Evolutionary conservation across 2,329 filamentous ascomycete species (phyloP).

Genomic region (Talaromyces islandicus): DNA sequence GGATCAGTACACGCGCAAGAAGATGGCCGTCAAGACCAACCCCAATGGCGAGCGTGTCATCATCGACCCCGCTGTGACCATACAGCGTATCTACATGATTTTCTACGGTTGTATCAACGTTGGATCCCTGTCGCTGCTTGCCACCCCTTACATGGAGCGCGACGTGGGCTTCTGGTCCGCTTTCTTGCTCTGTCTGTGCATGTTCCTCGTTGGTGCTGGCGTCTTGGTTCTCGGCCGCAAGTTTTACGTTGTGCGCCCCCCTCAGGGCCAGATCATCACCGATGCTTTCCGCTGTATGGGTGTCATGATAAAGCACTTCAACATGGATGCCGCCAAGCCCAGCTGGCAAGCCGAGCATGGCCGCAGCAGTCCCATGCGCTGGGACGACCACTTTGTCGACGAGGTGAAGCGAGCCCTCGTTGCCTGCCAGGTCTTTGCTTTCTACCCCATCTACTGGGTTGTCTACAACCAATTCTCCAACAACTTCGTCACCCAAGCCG

Average conservation of each 20-base stretch:
- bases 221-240: conserved; percentile 46
- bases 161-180: conserved; percentile 62
- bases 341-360: conserved; percentile 54
- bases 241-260: conserved; percentile 43
- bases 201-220: conserved; percentile 58
- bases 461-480: conserved; percentile 60
- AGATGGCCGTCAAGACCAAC: conserved; percentile 41
- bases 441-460: conserved; percentile 38
- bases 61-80: conserved; percentile 60
- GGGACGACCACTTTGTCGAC: conserved; percentile 66
- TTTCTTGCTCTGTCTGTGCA: conserved; percentile 55
- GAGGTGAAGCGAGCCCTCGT: conserved; percentile 61
- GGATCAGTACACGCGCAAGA: conserved; percentile 59
- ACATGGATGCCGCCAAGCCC: conserved; percentile 61
- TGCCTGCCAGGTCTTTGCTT: conserved; percentile 68
- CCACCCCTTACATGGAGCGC: conserved; percentile 62
- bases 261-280: conserved; percentile 59
- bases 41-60: conserved; percentile 52
- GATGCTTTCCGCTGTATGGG: conserved; percentile 59
- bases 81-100: conserved; percentile 66
- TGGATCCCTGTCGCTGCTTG: conserved; percentile 62
- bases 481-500: conserved; percentile 42
- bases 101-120: conserved; percentile 72
- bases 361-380: conserved; percentile 42
- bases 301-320: conserved; percentile 47